Evolutionary conservation across 257 asterid species (phyloP), one percentile per base, ranked within the genome.

Genomic region (Pogostemon cablin): DNA sequence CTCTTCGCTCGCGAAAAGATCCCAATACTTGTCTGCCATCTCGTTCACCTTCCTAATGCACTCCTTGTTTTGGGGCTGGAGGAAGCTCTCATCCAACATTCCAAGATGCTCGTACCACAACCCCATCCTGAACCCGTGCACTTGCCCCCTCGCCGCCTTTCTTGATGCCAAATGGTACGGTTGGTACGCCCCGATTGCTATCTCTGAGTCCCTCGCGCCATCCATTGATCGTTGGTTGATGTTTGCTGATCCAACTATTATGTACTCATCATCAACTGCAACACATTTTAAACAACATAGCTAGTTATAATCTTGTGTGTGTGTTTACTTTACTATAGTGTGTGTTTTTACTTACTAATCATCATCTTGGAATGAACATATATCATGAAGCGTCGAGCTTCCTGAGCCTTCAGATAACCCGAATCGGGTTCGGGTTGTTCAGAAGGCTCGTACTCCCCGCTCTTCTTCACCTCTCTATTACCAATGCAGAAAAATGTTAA

Each of bases 151-250:
- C 15, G 96, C 97, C 0, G 90, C 91, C 40, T 82, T 76, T 62
- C 77, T 68, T 32, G 82, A 47, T 3, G 90, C 73, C 65, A 90
- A 48, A 60, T 93, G 92, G 72, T 87, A 55, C 3, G 97, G 96
- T 74, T 93, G 96, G 78, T 88, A 90, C 1, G 88, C 97, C 10
- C 97, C 97, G 78, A 90, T 93, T 2, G 93, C 96, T 73, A 90
- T 90, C 80, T 93, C 97, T 0, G 97, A 86, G 47, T 93, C 98
- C 67, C 98, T 80, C 2, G 97, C 78, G 0, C 98, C 98, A 43
- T 93, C 98, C 96, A 93, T 88, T 12, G 97, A 90, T 63, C 98
- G 78, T 71, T 93, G 98, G 89, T 93, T 90, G 77, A 93, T 93
- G 81, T 90, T 93, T 12, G 98, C 96, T 3, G 97, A 90, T 69